Percentiles rank a stretch among this genome's conserved stretches.
Evolutionary conservation across 129 eudicot species (phyloP).

Genomic region (Helianthus annuus): HanXRQr2.0-SUNRISE NC_035437.2:165444642-165445141

Average conservation of each 20-base stretch:
- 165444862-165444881: slow-evolving; percentile 75
- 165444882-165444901: slow-evolving; percentile 67
- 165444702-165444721: slow-evolving; percentile 52
- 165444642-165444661: slow-evolving; percentile 79
- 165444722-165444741: slow-evolving; percentile 12
- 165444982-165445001: no score
- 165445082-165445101: no score
- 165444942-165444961: neutral
- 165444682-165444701: slow-evolving; percentile 85
- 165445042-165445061: no score
- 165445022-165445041: no score
- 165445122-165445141: no score
- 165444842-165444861: slow-evolving; percentile 62
- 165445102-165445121: no score
- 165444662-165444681: slow-evolving; percentile 88
- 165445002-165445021: no score
- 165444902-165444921: neutral
- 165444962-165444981: neutral
- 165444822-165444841: slow-evolving; percentile 59
- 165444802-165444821: slow-evolving; percentile 70
- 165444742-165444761: slow-evolving; percentile 11
- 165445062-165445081: no score
- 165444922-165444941: neutral
- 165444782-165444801: slow-evolving; percentile 1
- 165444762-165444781: slow-evolving; percentile 6